Evolutionary conservation across 352 stramenopile genomes (phyloP).

Genomic region (Globisporangium uncinulatum): DNA sequence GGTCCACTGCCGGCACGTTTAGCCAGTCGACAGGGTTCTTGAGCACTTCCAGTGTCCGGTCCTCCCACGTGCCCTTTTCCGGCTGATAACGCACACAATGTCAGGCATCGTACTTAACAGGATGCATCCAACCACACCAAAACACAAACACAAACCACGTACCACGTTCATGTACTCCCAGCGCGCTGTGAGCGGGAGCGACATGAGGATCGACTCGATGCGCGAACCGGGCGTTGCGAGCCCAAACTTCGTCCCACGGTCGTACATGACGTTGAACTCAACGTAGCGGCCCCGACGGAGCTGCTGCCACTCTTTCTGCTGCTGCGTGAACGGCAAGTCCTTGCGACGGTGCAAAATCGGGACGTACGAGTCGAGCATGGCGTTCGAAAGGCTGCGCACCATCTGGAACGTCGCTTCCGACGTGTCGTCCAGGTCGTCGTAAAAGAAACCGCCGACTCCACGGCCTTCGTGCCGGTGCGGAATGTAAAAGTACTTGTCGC

Average conservation of each 20-base stretch:
- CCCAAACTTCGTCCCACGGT: slow-evolving; percentile 98
- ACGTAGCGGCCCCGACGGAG: slow-evolving; percentile 96
- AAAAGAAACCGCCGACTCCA: slow-evolving; percentile 98
- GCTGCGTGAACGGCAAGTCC: slow-evolving; percentile 92
- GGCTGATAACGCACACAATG: slow-evolving; percentile 38
- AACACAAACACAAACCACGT: slow-evolving; percentile 9
- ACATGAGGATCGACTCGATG: slow-evolving; percentile 99
- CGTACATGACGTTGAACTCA: slow-evolving; percentile 99
- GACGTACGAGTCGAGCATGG: slow-evolving; percentile 91
- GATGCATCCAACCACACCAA: background rate
- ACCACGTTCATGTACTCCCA: slow-evolving; percentile 94
- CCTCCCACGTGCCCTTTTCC: slow-evolving; percentile 86
- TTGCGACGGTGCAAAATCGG: slow-evolving; percentile 95
- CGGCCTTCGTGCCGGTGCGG: slow-evolving; percentile 93
- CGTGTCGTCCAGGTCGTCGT: slow-evolving; percentile 96
- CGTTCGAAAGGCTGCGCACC: slow-evolving; percentile 70
- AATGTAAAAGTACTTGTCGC: slow-evolving; percentile 98
- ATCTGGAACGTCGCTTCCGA: slow-evolving; percentile 86
- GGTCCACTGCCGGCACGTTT: slow-evolving; percentile 66
- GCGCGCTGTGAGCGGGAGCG: slow-evolving; percentile 93
- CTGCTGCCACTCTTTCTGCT: slow-evolving; percentile 98
- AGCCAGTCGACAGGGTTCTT: slow-evolving; percentile 95
- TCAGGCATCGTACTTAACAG: background rate
- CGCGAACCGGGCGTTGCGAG: slow-evolving; percentile 94
- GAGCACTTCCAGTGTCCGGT: slow-evolving; percentile 91